phyloP scores from a whole-genome alignment of 345 rosid species.

The Brassica juncea region DNA sequence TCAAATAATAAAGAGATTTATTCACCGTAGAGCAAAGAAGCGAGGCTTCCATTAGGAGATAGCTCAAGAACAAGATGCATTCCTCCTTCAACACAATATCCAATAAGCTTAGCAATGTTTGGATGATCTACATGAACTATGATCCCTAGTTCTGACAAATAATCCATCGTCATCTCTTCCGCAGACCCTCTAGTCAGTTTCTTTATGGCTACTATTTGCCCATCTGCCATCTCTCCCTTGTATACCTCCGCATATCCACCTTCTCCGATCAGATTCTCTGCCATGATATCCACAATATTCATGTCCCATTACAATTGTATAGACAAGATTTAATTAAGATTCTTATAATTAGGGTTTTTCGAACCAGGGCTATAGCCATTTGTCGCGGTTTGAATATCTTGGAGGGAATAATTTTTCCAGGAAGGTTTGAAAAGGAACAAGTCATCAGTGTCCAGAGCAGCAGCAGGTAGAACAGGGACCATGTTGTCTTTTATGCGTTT shows the following conservation, averaged over 20 bases:
- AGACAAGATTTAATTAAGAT: not conserved
- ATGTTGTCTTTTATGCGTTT: slow-evolving; percentile 57
- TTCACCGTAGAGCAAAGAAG: slow-evolving; percentile 78
- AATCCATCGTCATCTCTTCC: slow-evolving; percentile 87
- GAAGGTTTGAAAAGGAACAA: slow-evolving; percentile 61
- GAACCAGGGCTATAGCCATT: slow-evolving; percentile 71
- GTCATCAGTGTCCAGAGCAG: slow-evolving; percentile 63
- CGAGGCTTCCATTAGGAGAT: slow-evolving; percentile 84
- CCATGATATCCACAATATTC: slow-evolving; percentile 7
- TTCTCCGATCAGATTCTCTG: slow-evolving; percentile 83
- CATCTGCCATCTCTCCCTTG: slow-evolving; percentile 66
- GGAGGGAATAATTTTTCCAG: slow-evolving; percentile 75
- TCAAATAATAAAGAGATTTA: slow-evolving; percentile 8
- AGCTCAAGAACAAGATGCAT: slow-evolving; percentile 90
- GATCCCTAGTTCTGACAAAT: slow-evolving; percentile 84
- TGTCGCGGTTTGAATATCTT: slow-evolving; percentile 75
- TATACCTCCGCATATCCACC: slow-evolving; percentile 94
- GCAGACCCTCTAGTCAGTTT: slow-evolving; percentile 70
- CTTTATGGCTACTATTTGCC: slow-evolving; percentile 74
- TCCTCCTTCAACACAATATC: slow-evolving; percentile 92
- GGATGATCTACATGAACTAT: slow-evolving; percentile 93
- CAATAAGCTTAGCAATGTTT: slow-evolving; percentile 83
- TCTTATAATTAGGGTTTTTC: not conserved
- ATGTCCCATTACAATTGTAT: not conserved
- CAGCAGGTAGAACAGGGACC: slow-evolving; percentile 45